A percentile compares a stretch with the other conserved stretches of the same genome.
Evolutionary conservation across 306 rosid genomes (phyloP).

Genomic region (Citrullus colocynthis): DNA sequence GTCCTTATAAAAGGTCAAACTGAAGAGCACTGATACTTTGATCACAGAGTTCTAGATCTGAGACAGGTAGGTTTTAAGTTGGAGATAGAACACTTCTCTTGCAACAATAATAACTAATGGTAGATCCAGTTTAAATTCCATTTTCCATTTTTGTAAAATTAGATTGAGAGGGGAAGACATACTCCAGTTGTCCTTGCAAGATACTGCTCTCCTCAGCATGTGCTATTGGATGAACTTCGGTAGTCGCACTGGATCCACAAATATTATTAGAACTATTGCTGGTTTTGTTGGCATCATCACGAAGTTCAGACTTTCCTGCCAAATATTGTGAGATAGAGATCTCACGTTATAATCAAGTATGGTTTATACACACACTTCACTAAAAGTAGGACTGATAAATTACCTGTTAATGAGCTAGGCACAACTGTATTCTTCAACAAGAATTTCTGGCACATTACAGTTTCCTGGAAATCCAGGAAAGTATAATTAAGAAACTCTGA

Average conservation of each 20-base stretch:
- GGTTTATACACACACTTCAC: background rate
- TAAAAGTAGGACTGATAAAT: background rate
- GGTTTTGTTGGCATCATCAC: slow-evolving; percentile 9
- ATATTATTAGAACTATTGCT: background rate
- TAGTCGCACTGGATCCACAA: slow-evolving; percentile 20
- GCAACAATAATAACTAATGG: background rate
- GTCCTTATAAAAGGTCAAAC: background rate
- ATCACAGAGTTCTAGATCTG: too few relatives aligned
- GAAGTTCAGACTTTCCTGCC: slow-evolving; percentile 21
- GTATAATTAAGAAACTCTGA: slow-evolving; percentile 46
- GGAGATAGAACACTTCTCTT: background rate
- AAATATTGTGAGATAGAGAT: slow-evolving; percentile 7
- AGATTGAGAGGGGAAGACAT: slow-evolving; percentile 25
- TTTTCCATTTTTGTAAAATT: background rate
- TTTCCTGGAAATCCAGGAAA: slow-evolving; percentile 65
- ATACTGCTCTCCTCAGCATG: slow-evolving; percentile 19
- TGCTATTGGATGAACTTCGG: slow-evolving; percentile 39
- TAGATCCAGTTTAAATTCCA: background rate
- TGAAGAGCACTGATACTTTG: too few relatives aligned
- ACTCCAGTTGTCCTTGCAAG: slow-evolving; percentile 27
- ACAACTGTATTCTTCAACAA: slow-evolving; percentile 25
- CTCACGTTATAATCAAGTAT: background rate
- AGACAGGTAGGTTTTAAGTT: background rate
- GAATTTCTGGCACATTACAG: slow-evolving; percentile 72
- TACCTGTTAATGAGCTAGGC: slow-evolving; percentile 23